Percentiles rank a stretch among this genome's conserved stretches.
phyloP scores from a whole-genome alignment of 2,329 filamentous ascomycete species.

The Penicillium paneum region DNA sequence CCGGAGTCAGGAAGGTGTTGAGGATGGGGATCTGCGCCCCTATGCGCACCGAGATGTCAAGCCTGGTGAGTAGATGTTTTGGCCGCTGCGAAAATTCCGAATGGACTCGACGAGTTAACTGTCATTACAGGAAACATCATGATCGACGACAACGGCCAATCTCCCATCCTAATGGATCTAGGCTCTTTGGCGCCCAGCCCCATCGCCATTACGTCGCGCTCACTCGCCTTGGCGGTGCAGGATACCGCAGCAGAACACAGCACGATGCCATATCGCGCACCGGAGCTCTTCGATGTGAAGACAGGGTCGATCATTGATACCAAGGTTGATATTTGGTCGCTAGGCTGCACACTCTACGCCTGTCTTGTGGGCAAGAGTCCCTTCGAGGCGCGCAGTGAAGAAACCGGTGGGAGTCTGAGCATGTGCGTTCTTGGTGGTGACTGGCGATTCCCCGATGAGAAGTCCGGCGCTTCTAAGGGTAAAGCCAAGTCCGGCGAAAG shows the following conservation, averaged over 20 bases:
- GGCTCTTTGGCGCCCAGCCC: slow-evolving; percentile 86
- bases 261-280: slow-evolving; percentile 97
- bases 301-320: slow-evolving; percentile 89
- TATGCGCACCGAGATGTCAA: slow-evolving; percentile 98
- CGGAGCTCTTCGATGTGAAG: slow-evolving; percentile 96
- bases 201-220: slow-evolving; percentile 83
- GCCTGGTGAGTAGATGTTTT: slow-evolving; percentile 61
- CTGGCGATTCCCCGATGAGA: slow-evolving; percentile 92
- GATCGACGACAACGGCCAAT: slow-evolving; percentile 86
- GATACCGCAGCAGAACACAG: slow-evolving; percentile 94
- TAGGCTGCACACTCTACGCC: slow-evolving; percentile 96
- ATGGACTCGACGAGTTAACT: not conserved
- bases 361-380: slow-evolving; percentile 95
- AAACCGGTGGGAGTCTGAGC: slow-evolving; percentile 89
- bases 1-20: slow-evolving; percentile 63
- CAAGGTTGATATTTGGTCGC: slow-evolving; percentile 96
- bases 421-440: slow-evolving; percentile 91
- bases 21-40: slow-evolving; percentile 67
- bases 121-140: slow-evolving; percentile 76
- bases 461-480: slow-evolving; percentile 58
- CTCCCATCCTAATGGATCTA: slow-evolving; percentile 94
- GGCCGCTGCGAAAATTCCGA: not conserved
- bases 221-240: slow-evolving; percentile 85
- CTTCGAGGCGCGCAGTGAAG: slow-evolving; percentile 92
- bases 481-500: slow-evolving; percentile 49